phyloP scores from a whole-genome alignment of 2,329 filamentous ascomycete species.

The Venturia pyrina region DNA sequence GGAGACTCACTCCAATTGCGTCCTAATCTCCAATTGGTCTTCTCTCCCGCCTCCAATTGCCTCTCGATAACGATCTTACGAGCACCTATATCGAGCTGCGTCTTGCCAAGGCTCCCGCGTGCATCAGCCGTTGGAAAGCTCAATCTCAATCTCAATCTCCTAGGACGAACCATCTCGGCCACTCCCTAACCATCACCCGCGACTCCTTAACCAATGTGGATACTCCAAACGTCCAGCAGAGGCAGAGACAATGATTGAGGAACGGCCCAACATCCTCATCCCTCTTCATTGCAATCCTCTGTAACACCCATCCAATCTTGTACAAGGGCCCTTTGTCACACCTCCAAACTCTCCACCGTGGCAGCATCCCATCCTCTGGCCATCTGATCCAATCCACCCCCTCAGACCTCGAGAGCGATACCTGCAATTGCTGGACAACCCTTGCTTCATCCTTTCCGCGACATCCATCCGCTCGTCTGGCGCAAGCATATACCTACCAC shows the following conservation, averaged over 20 bases:
- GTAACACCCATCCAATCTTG: background rate
- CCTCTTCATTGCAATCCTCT: background rate
- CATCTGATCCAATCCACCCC: background rate
- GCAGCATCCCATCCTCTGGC: background rate
- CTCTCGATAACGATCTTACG: too few relatives aligned
- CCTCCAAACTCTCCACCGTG: background rate
- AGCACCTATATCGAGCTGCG: too few relatives aligned
- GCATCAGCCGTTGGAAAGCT: too few relatives aligned
- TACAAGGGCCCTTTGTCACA: background rate
- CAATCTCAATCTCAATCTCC: too few relatives aligned
- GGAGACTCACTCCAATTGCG: too few relatives aligned
- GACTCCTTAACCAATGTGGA: constrained; percentile 1
- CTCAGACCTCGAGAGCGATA: background rate
- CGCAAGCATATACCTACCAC: background rate
- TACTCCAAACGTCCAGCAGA: background rate
- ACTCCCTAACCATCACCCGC: background rate
- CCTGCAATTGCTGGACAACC: background rate
- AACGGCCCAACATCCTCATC: background rate
- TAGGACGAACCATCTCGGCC: too few relatives aligned
- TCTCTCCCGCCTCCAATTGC: too few relatives aligned
- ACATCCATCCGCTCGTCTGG: background rate
- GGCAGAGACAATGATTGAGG: background rate
- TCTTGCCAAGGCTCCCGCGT: too few relatives aligned
- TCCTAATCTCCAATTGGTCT: too few relatives aligned
- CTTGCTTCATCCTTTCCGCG: background rate